phyloP scores from a whole-genome alignment of 116 monocot genomes.

The Iris pallida region DNA sequence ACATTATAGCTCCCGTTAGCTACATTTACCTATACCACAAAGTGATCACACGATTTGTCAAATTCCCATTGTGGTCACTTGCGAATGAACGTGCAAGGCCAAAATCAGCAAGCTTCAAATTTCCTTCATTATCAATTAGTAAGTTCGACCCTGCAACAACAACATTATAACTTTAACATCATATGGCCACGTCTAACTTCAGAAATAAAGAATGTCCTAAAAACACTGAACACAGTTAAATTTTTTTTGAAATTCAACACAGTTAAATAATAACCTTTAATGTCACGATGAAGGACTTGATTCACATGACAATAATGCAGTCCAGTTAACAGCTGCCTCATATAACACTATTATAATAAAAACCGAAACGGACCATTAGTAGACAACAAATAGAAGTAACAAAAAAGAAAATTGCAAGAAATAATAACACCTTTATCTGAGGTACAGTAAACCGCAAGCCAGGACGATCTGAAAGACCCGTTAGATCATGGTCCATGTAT shows the following conservation, averaged over 20 bases:
- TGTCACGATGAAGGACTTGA: slow-evolving; percentile 96
- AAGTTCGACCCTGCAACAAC: slow-evolving; percentile 78
- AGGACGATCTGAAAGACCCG: slow-evolving; percentile 86
- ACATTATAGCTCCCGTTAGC: background rate
- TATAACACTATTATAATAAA: slow-evolving; percentile 51
- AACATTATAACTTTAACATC: slow-evolving; percentile 12
- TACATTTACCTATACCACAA: slow-evolving; percentile 88
- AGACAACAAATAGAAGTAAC: background rate
- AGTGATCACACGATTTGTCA: slow-evolving; percentile 97
- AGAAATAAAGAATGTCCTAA: background rate
- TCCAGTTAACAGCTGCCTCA: slow-evolving; percentile 94
- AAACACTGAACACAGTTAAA: background rate
- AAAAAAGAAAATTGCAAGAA: background rate
- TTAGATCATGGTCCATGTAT: slow-evolving; percentile 99
- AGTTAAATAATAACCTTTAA: slow-evolving; percentile 82
- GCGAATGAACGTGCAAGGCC: slow-evolving; percentile 94
- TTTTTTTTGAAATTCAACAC: background rate
- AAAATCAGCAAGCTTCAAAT: slow-evolving; percentile 98
- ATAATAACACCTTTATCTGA: slow-evolving; percentile 74
- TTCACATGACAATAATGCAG: slow-evolving; percentile 98
- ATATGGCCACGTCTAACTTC: background rate
- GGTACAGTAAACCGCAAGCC: slow-evolving; percentile 92
- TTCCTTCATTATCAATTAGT: slow-evolving; percentile 92
- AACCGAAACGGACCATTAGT: background rate
- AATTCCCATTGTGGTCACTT: slow-evolving; percentile 86